Percentiles rank a stretch among this genome's conserved stretches.
These are phyloP conservation scores for Aureobasidium leucospermi DNA, from an alignment of 2,329 filamentous ascomycete species.

Conservation along the genomic window DNA sequence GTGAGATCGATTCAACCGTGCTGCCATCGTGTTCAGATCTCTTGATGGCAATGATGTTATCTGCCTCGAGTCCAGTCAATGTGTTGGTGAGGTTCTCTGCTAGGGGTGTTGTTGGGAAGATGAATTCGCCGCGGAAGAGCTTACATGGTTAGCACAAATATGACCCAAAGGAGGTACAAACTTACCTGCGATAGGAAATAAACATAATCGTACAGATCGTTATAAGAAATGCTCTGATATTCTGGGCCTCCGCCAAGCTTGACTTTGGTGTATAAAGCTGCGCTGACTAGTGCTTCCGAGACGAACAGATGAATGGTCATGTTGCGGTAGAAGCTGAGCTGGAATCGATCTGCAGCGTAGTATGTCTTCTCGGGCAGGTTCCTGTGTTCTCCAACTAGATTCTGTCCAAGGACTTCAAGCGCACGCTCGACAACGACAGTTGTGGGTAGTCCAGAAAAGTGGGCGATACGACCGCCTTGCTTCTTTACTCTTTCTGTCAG, in stretches of 20 bases:
- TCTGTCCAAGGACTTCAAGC: constrained; percentile 82
- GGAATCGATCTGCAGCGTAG: constrained; percentile 88
- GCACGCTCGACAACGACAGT: constrained; percentile 80
- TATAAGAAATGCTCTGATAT: constrained; percentile 70
- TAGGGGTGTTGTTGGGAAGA: constrained; percentile 84
- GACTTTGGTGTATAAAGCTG: constrained; percentile 80
- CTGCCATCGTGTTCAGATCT: constrained; percentile 41
- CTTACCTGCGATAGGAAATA: constrained; percentile 68
- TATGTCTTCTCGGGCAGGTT: constrained; percentile 85
- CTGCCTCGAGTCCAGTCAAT: constrained; percentile 65
- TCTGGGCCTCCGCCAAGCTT: constrained; percentile 83
- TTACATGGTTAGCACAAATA: constrained; percentile 28
- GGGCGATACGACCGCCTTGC: constrained; percentile 86
- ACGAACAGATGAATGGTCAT: constrained; percentile 99
- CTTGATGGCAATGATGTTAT: constrained; percentile 66
- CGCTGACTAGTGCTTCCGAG: constrained; percentile 81
- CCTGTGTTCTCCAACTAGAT: constrained; percentile 72
- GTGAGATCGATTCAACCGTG: constrained; percentile 59
- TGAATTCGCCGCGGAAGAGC: constrained; percentile 93
- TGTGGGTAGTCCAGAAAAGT: constrained; percentile 77
- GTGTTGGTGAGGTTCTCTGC: constrained; percentile 74
- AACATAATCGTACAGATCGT: constrained; percentile 69
- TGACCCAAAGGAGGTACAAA: background rate
- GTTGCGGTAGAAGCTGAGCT: constrained; percentile 96
- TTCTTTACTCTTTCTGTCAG: constrained; percentile 70